These are phyloP conservation scores for Pichia pseudocactophila DNA, from an alignment of 805 yeast species.

Conservation along the genomic window DNA sequence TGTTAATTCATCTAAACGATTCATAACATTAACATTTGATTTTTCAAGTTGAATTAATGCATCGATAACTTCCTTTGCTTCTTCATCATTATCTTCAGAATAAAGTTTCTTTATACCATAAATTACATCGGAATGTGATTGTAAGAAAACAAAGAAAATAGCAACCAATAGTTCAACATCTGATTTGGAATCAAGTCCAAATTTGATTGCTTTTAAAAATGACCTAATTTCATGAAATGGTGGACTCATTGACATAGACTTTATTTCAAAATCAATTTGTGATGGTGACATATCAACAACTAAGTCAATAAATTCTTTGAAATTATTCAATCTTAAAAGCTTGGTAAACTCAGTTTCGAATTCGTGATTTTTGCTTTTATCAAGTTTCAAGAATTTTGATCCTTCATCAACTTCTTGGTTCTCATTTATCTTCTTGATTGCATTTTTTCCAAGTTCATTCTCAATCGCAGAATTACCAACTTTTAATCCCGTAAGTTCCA, in stretches of 20 bases:
- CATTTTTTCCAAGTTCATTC: constrained; percentile 31
- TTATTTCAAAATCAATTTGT: constrained; percentile 73
- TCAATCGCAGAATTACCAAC: constrained; percentile 62
- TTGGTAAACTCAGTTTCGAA: constrained; percentile 73
- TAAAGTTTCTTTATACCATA: constrained; percentile 16
- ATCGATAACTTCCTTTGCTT: constrained; percentile 22
- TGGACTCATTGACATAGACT: constrained; percentile 59
- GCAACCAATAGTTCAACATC: constrained; percentile 80
- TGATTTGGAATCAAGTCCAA: constrained; percentile 44
- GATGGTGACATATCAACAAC: constrained; percentile 65
- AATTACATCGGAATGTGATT: constrained; percentile 77
- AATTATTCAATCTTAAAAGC: constrained; percentile 51
- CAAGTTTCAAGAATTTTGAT: constrained; percentile 28
- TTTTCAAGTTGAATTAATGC: constrained; percentile 42
- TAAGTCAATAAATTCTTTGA: constrained; percentile 41
- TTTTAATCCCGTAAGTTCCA: constrained; percentile 54
- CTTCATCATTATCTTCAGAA: constrained; percentile 20
- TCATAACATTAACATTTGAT: constrained; percentile 33
- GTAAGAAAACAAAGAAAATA: constrained; percentile 62
- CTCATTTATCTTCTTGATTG: constrained; percentile 22
- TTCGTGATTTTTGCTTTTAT: constrained; percentile 29
- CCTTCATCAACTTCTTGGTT: constrained; percentile 14
- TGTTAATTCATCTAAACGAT: constrained; percentile 53
- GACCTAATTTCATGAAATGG: constrained; percentile 58
- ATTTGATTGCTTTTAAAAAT: constrained; percentile 60